These are phyloP conservation scores for Apophysomyces variabilis DNA, from an alignment of 371 early-diverging fungal genomes.

Conservation along the genomic window DNA sequence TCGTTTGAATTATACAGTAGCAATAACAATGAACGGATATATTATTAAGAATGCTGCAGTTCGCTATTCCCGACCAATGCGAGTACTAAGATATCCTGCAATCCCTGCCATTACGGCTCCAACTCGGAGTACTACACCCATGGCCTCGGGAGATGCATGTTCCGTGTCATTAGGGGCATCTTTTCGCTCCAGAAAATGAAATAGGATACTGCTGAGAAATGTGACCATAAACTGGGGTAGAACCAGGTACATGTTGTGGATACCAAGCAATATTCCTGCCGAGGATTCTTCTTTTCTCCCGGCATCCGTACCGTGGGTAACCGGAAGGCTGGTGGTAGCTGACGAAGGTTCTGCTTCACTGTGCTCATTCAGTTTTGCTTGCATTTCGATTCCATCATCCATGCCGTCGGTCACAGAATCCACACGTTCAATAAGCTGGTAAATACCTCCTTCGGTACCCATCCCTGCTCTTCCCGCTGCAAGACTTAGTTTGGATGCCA, in stretches of 20 bases:
- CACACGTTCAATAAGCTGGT: conserved; percentile 39
- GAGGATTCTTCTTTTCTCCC: conserved; percentile 27
- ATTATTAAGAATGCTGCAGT: neutral
- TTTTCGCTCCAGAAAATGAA: conserved; percentile 61
- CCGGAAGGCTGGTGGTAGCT: neutral
- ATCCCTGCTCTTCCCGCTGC: conserved; percentile 34
- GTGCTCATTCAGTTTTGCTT: conserved; percentile 5
- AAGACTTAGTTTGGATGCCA: conserved; percentile 34
- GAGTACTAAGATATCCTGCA: conserved; percentile 54
- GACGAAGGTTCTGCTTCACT: neutral
- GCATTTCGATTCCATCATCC: conserved; percentile 22
- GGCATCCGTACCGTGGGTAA: neutral
- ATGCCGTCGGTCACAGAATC: conserved; percentile 24
- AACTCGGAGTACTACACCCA: conserved; percentile 64
- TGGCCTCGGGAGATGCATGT: conserved; percentile 51
- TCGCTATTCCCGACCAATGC: conserved; percentile 24
- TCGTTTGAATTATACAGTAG: too few species aligned
- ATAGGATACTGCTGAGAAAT: conserved; percentile 75
- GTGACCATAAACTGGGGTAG: conserved; percentile 90
- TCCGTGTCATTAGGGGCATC: conserved; percentile 13
- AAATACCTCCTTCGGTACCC: conserved; percentile 43
- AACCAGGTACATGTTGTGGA: conserved; percentile 94
- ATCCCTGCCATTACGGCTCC: conserved; percentile 69
- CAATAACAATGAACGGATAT: too few species aligned
- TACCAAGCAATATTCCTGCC: conserved; percentile 88